Evolutionary conservation across 2,329 filamentous ascomycete genomes (phyloP).

Genomic region (Beauveria medogensis): DNA sequence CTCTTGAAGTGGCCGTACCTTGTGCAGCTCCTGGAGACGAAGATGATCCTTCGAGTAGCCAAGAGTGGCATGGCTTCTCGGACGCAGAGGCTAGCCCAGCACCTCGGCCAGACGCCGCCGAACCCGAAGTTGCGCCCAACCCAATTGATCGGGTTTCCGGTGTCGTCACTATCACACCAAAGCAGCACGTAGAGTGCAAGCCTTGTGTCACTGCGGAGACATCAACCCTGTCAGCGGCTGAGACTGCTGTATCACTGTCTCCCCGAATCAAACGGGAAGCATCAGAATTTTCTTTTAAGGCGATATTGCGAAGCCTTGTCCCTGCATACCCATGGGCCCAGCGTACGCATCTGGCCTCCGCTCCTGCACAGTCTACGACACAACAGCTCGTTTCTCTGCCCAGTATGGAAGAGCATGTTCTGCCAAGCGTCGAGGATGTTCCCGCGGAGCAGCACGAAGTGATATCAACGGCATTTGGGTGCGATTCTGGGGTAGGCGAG

Average conservation of each 20-base stretch:
- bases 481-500: background rate
- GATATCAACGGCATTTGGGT: background rate
- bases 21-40: background rate
- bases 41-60: background rate
- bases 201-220: constrained; percentile 14
- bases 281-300: constrained; percentile 16
- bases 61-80: background rate
- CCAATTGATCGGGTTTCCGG: background rate
- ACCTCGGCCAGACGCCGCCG: background rate
- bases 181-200: background rate
- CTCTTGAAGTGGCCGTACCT: background rate
- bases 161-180: background rate
- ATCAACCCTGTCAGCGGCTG: constrained; percentile 21
- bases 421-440: constrained; percentile 1
- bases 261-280: background rate
- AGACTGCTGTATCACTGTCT: background rate
- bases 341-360: constrained; percentile 12
- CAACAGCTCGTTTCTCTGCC: background rate
- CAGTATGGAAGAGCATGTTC: background rate
- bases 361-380: background rate
- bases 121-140: background rate
- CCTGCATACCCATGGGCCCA: constrained; percentile 20
- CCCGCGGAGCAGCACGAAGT: background rate
- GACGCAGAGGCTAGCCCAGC: background rate
- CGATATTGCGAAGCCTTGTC: constrained; percentile 18